Base-by-base conservation (phyloP, 106 monocot species). In the Acanthochlamys bracteata region DNA sequence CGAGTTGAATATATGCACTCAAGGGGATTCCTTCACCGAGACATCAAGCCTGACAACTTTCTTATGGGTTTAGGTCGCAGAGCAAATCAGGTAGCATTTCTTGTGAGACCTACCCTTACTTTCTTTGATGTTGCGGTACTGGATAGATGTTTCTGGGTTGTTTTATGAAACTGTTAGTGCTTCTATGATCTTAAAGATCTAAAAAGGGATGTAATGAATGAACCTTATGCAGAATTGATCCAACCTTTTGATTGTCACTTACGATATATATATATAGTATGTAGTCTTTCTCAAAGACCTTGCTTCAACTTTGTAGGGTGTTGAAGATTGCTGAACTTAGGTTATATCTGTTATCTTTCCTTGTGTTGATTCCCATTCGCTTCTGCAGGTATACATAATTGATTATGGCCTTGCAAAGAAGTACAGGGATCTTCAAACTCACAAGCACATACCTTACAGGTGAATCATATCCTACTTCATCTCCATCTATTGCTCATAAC, bases 391-490 rank as follows among this genome's bases (percentile, higher is more conserved):
- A 62, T 95, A 90, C 61, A 74, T 86, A 24, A 95, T 95, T 72
- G 95, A 95, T 72, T 95, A 84, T 76, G 95, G 95, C 23, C 90
- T 90, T 53, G 95, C 78, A 68, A 95, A 95, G 76, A 87, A 82
- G 66, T 95, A 84, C 57, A 84, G 80, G 74, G 90, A 95, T 61
- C 86, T 84, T 67, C 84, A 87, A 64, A 90, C 95, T 73, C 95
- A 87, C 61, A 87, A 82, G 67, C 95, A 90, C 71, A 95, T 95
- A 49, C 94, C 94, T 4, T 95, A 90, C 79, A 86, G 90, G 94
- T 95, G 71, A 70, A 43, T 24, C 21, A 61, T 66, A 62, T 40
- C 8, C 55, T 22, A 9, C n/a, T 20, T 13, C 10, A 55, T 55
- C 22, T 55, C 20, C 10, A 15, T 55, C 20, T 20, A 20, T 55